Evolutionary conservation across 2,329 filamentous ascomycete genomes (phyloP).

Genomic region (Aquanectria penicillioides): DNA sequence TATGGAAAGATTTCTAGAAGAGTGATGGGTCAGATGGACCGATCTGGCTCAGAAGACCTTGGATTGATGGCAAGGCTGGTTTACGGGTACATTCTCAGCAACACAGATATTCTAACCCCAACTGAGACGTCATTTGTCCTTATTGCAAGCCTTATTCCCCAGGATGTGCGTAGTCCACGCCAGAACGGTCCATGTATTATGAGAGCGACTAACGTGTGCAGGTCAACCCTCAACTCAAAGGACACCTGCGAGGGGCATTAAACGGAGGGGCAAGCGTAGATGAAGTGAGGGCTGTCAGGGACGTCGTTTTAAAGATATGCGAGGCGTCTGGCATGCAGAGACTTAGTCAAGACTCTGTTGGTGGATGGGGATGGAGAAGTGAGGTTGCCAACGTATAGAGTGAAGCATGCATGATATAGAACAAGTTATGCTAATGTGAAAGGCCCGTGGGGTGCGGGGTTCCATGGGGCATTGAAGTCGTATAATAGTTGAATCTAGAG

Average conservation of each 20-base stretch:
- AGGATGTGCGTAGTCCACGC: slow-evolving; percentile 33
- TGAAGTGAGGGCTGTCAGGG: slow-evolving; percentile 39
- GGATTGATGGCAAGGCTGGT: slow-evolving; percentile 38
- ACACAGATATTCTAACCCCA: slow-evolving; percentile 36
- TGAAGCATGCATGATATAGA: no score
- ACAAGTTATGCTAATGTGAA: no score
- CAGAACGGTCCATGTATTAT: neutral
- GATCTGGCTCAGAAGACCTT: slow-evolving; percentile 38
- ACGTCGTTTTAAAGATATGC: slow-evolving; percentile 38
- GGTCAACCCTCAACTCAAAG: slow-evolving; percentile 42
- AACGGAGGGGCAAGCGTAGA: slow-evolving; percentile 40
- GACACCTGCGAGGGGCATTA: slow-evolving; percentile 38
- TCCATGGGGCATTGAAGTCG: no score
- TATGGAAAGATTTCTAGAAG: slow-evolving; percentile 40
- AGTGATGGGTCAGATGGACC: slow-evolving; percentile 40
- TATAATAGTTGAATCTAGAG: no score
- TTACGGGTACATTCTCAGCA: slow-evolving; percentile 41
- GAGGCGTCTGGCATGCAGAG: slow-evolving; percentile 40
- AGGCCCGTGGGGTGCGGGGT: no score
- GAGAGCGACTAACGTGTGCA: slow-evolving; percentile 17
- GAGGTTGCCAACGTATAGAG: slow-evolving; percentile 37
- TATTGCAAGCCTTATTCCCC: slow-evolving; percentile 41
- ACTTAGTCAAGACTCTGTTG: slow-evolving; percentile 26
- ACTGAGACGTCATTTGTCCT: slow-evolving; percentile 40
- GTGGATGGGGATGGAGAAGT: slow-evolving; percentile 42